Evolutionary conservation across 192 early-diverging fungal genomes (phyloP), one percentile per base, ranked within the genome.

Genomic region (Endogone sp.): DNA sequence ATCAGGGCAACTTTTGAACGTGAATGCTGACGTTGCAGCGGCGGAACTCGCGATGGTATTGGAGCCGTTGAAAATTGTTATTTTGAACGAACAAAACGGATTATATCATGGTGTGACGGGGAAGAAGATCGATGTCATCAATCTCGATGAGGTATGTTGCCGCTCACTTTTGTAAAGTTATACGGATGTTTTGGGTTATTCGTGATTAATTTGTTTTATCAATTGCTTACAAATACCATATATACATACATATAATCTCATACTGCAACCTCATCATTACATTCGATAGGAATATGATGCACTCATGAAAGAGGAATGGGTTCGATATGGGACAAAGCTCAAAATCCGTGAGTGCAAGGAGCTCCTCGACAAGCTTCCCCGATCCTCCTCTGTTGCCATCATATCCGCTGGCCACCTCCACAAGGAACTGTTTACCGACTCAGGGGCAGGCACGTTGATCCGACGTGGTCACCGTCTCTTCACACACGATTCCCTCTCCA

Each of bases 381-480:
- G 95, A n/a, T 90, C 93, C 65, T 98, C 96, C 8, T 99, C 98
- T 4, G 98, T 99, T 23, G 96, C 98, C 60, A 99, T 98, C 73
- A 99, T 98, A 72, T 98, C 98, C 57, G 95, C 96, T 59, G 94
- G 96, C 70, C 94, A 99, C 69, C 82, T 99, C 44, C 98, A 98
- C 83, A 99, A 99, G 85, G 98, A 99, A 80, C 83, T 99, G 59
- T 99, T 99, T 68, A 99, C 98, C 31, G 94, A 98, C 78, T 88
- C 86, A 66, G 96, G 98, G n/a, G 92, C 98, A 4, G 96, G 96
- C 27, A 99, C 98, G 4, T 83, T 99, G 60, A 95, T 99, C 56
- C 93, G 96, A 64, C 93, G 98, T 37, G 98, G 96, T 29, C 90
- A 98, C 88, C 88, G 91, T 65, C 80, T 99, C 31, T 91, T 91